Conservation (phyloP, 169 alveolate species). For the Perkinsus olseni region DNA sequence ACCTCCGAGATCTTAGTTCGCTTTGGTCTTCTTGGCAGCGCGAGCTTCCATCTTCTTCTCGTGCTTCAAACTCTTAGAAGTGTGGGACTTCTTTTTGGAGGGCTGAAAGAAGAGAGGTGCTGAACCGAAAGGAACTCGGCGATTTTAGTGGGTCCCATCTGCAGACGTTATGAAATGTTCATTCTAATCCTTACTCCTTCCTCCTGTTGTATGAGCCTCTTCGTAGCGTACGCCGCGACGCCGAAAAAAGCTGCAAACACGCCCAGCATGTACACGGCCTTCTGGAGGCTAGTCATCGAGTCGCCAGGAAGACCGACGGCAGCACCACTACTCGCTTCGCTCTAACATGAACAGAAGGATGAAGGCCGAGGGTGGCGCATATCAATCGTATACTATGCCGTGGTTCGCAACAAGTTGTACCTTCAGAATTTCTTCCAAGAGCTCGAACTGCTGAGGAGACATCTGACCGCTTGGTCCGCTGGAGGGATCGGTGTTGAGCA, state of each 20-base stretch:
- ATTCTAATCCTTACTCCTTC: not conserved
- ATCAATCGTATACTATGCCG: not conserved
- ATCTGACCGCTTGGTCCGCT: not conserved
- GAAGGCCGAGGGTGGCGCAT: not conserved
- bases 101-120: not conserved
- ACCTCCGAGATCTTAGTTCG: not conserved
- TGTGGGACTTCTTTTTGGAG: not conserved
- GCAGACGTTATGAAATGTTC: not conserved
- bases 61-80: not conserved
- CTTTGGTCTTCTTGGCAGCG: not conserved
- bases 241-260: not conserved
- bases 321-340: not conserved
- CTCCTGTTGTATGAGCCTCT: not conserved
- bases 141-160: not conserved
- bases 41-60: slow-evolving; percentile 1
- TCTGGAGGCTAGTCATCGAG: not conserved
- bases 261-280: not conserved
- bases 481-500: not conserved
- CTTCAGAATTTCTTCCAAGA: not conserved
- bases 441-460: not conserved
- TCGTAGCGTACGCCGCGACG: not conserved
- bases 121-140: too few relatives aligned
- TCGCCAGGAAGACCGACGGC: not conserved
- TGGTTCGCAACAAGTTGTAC: not conserved
- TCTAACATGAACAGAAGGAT: not conserved